Percentiles rank a stretch among this genome's conserved stretches.
phyloP scores from a whole-genome alignment of 2,329 filamentous ascomycete genomes.

The Rhynchosporium secalis region DNA sequence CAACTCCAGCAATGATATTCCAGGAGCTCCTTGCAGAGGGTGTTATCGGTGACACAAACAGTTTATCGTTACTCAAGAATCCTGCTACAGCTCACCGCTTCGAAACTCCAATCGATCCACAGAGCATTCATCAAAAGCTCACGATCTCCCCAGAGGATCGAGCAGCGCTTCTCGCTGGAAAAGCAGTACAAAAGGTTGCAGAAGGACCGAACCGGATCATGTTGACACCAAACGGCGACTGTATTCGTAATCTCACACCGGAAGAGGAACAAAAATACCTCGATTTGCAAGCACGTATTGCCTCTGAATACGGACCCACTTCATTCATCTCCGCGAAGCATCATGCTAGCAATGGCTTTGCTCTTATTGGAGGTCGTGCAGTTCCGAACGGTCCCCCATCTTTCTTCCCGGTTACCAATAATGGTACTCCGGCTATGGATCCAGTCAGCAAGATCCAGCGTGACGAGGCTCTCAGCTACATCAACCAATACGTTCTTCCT shows the following conservation, averaged over 20 bases:
- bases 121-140: conserved; percentile 42
- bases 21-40: conserved; percentile 43
- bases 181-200: conserved; percentile 60
- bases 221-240: conserved; percentile 74
- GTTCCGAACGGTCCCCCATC: conserved; percentile 64
- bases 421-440: conserved; percentile 47
- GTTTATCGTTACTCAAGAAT: conserved; percentile 46
- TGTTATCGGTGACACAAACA: conserved; percentile 40
- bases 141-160: conserved; percentile 57
- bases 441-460: conserved; percentile 65
- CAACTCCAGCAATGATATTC: conserved; percentile 41
- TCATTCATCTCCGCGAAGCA: conserved; percentile 58
- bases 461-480: conserved; percentile 66
- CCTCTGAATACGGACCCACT: conserved; percentile 53
- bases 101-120: conserved; percentile 36
- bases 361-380: conserved; percentile 62
- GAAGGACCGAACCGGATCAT: conserved; percentile 65
- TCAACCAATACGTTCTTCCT: conserved; percentile 68
- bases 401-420: conserved; percentile 54
- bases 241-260: conserved; percentile 67
- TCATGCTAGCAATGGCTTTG: conserved; percentile 57
- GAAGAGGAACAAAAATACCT: conserved; percentile 72
- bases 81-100: conserved; percentile 40
- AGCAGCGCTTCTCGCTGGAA: conserved; percentile 53
- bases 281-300: conserved; percentile 62